phyloP scores from a whole-genome alignment of 129 eudicot species.

The Solidago caesia region DNA sequence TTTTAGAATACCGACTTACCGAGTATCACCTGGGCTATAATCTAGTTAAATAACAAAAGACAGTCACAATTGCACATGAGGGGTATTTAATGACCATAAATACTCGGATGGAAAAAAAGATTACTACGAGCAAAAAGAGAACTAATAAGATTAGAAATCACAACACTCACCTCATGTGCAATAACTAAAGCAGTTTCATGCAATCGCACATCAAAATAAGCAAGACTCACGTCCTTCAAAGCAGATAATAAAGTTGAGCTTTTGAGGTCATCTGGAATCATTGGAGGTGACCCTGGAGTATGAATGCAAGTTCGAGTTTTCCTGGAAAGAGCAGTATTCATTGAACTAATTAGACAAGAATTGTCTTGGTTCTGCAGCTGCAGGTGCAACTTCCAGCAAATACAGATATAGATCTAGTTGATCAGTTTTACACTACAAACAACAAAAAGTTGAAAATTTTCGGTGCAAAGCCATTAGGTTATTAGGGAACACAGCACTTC shows the following conservation, averaged over 20 bases:
- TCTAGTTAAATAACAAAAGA: background rate
- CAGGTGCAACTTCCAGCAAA: constrained; percentile 17
- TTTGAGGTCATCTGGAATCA: constrained; percentile 75
- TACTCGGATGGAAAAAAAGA: background rate
- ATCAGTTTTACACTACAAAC: background rate
- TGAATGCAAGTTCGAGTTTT: constrained; percentile 91
- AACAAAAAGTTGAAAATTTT: background rate
- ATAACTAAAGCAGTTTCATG: constrained; percentile 75
- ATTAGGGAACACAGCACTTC: background rate
- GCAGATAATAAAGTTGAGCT: constrained; percentile 58
- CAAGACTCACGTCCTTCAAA: constrained; percentile 59
- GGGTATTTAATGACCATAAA: background rate
- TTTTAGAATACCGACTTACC: too few relatives aligned
- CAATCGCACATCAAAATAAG: constrained; percentile 71
- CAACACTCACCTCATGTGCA: constrained; percentile 71
- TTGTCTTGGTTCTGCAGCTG: constrained; percentile 6
- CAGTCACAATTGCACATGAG: background rate
- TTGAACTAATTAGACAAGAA: background rate
- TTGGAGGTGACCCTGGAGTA: constrained; percentile 84
- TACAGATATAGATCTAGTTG: constrained; percentile 5
- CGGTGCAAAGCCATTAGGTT: background rate
- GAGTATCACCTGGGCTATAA: too few relatives aligned
- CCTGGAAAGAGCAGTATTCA: constrained; percentile 45
- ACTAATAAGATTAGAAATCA: constrained; percentile 1
- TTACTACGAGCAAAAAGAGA: background rate